Evolutionary conservation across 1,139 yeast species (phyloP).

Genomic region (Sugiyamaella castrensis): DNA sequence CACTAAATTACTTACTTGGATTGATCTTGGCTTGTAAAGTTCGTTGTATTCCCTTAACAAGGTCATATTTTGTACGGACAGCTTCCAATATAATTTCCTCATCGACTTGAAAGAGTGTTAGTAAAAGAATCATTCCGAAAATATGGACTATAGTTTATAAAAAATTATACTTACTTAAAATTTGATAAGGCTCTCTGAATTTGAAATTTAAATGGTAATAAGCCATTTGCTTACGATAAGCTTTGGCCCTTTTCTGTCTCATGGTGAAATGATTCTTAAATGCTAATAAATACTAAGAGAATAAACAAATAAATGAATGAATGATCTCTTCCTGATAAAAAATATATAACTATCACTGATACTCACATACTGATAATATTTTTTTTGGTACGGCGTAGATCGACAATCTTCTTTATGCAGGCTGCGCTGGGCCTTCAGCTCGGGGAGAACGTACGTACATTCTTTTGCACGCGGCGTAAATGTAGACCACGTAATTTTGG

Average conservation of each 20-base stretch:
- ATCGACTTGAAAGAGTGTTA: constrained; percentile 52
- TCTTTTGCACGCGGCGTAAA: no score
- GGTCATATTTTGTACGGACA: constrained; percentile 63
- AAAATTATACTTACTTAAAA: constrained; percentile 39
- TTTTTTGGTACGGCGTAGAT: no score
- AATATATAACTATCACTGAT: no score
- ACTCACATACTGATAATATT: no score
- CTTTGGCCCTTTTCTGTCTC: constrained; percentile 96
- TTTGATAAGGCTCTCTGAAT: constrained; percentile 92
- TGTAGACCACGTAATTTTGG: no score
- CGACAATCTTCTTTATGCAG: no score
- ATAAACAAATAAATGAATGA: no score
- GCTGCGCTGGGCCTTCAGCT: no score
- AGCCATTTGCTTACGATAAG: constrained; percentile 89
- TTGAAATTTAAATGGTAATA: constrained; percentile 81
- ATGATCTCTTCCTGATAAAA: no score
- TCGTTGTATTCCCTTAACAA: constrained; percentile 71
- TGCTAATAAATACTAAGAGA: no score
- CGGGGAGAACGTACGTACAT: no score
- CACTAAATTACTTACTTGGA: constrained; percentile 49
- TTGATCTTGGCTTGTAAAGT: constrained; percentile 84
- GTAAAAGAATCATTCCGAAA: neutral
- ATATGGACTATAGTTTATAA: no score
- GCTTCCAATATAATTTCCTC: constrained; percentile 70
- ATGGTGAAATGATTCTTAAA: constrained; percentile 39